These are phyloP conservation scores for Coemansia sp. DNA, from an alignment of 192 early-diverging fungal genomes.

Conservation along the genomic window DNA sequence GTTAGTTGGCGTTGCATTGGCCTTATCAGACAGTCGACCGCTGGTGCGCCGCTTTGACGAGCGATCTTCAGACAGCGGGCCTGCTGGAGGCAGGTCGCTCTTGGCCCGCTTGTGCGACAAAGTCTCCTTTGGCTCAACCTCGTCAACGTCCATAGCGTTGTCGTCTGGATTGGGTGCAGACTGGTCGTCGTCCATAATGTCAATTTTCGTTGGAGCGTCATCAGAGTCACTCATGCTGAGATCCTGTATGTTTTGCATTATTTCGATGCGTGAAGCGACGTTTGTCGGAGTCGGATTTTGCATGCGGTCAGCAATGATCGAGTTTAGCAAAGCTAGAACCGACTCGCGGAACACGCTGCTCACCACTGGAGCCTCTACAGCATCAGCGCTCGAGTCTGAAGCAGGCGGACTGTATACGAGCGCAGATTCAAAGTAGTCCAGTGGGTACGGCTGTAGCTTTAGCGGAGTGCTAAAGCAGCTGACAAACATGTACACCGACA, in stretches of 20 bases:
- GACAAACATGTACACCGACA: conserved; percentile 46
- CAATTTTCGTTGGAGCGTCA: neutral
- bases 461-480: conserved; percentile 62
- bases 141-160: conserved; percentile 26
- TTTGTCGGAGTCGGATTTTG: conserved; percentile 8
- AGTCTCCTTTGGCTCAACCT: neutral
- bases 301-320: conserved; percentile 32
- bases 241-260: conserved; percentile 27
- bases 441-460: conserved; percentile 64
- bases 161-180: neutral
- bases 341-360: conserved; percentile 43
- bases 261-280: conserved; percentile 21
- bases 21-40: conserved; percentile 4
- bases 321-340: conserved; percentile 41
- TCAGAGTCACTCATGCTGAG: conserved; percentile 17
- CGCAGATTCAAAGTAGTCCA: conserved; percentile 75
- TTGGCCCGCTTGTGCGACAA: neutral
- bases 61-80: neutral
- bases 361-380: neutral
- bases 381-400: conserved; percentile 6
- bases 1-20: neutral
- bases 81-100: conserved; percentile 13
- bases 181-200: neutral
- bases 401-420: conserved; percentile 51
- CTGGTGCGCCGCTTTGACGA: neutral